Evolutionary conservation across 108 stramenopile genomes (phyloP).

Genomic region (Skeletonema tropicum): DNA sequence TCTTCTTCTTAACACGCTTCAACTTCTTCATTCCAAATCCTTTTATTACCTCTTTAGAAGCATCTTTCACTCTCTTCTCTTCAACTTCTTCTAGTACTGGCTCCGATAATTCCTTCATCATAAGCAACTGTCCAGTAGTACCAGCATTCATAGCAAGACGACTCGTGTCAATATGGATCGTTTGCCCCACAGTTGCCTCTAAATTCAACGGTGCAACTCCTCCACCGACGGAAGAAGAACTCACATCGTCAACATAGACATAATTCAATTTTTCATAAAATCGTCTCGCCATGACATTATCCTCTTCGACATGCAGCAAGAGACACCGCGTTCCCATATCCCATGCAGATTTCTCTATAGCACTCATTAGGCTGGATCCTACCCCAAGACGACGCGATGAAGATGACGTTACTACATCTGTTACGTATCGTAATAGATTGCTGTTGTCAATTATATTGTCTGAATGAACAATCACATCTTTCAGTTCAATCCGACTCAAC

Average conservation of each 20-base stretch:
- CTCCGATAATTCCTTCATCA: constrained; percentile 41
- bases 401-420: constrained; percentile 63
- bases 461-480: constrained; percentile 11
- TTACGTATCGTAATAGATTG: constrained; percentile 41
- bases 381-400: constrained; percentile 55
- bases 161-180: constrained; percentile 12
- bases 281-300: constrained; percentile 43
- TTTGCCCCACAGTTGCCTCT: not conserved
- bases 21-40: not conserved
- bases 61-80: not conserved
- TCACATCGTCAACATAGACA: constrained; percentile 4
- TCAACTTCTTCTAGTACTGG: not conserved
- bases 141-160: constrained; percentile 48
- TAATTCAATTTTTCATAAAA: constrained; percentile 63
- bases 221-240: not conserved
- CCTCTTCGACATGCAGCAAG: constrained; percentile 55
- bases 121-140: constrained; percentile 40
- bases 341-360: constrained; percentile 45
- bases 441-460: not conserved
- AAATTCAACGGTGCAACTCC: not conserved
- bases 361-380: constrained; percentile 56
- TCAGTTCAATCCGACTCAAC: constrained; percentile 63
- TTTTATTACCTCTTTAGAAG: not conserved
- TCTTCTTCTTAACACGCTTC: too few relatives aligned
- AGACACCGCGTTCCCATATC: constrained; percentile 19